Evolutionary conservation across 495 filamentous ascomycete genomes (phyloP).

Genomic region (Friedmanniomyces endolithicus): DNA sequence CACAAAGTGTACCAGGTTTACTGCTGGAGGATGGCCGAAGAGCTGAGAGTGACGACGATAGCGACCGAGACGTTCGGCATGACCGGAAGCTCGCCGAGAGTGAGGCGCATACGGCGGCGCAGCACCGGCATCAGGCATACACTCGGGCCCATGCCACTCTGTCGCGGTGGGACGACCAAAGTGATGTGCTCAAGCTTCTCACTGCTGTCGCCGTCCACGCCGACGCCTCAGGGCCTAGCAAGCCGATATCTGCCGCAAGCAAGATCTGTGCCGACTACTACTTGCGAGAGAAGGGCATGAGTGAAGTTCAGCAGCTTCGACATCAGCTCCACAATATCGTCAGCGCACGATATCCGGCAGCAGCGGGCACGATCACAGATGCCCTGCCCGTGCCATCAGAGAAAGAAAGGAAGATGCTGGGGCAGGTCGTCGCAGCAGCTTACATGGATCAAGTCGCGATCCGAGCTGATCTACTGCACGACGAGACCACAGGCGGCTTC

Average conservation of each 20-base stretch:
- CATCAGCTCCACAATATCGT: constrained; percentile 72
- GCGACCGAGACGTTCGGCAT: not conserved
- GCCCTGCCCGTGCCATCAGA: constrained; percentile 53
- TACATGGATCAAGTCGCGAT: constrained; percentile 96
- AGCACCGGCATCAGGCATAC: constrained; percentile 55
- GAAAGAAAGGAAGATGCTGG: constrained; percentile 66
- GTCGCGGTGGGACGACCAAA: constrained; percentile 65
- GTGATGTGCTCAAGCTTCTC: constrained; percentile 82
- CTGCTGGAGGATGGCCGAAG: constrained; percentile 32
- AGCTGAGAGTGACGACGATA: constrained; percentile 56
- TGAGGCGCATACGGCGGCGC: constrained; percentile 36
- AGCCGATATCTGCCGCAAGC: constrained; percentile 23
- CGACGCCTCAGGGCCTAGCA: constrained; percentile 50
- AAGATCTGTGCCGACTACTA: constrained; percentile 70
- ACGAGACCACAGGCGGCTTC: constrained; percentile 52
- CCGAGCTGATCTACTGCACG: constrained; percentile 64
- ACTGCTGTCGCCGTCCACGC: constrained; percentile 74
- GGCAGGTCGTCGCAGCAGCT: constrained; percentile 80
- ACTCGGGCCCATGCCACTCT: constrained; percentile 65
- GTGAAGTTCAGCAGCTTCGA: constrained; percentile 73
- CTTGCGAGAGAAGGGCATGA: constrained; percentile 69
- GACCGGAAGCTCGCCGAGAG: not conserved
- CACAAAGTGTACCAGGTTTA: constrained; percentile 50
- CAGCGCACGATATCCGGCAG: constrained; percentile 50
- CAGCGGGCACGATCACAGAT: constrained; percentile 38